These are phyloP conservation scores for Cryptosporidium sp. DNA, from an alignment of 169 alveolate species.

Conservation along the genomic window DNA sequence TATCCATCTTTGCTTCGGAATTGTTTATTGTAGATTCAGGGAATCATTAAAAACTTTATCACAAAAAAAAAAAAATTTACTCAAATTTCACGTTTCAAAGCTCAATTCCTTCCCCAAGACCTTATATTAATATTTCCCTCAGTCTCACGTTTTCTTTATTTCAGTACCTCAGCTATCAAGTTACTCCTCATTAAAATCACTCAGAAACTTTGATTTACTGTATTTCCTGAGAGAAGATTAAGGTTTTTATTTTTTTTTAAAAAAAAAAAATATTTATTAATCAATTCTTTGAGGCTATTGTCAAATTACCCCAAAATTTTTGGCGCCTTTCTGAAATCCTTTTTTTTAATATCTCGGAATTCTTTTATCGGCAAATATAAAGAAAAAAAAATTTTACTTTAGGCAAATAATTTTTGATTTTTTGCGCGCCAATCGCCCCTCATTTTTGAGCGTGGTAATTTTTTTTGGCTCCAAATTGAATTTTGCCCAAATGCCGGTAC, in stretches of 20 bases:
- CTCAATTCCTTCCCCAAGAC: background rate
- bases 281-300: background rate
- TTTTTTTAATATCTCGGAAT: background rate
- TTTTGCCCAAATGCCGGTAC: constrained; percentile 23
- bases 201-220: background rate
- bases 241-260: background rate
- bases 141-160: background rate
- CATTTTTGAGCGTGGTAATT: background rate
- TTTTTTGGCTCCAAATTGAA: constrained; percentile 27
- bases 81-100: background rate
- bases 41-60: constrained; percentile 4
- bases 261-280: background rate
- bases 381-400: background rate
- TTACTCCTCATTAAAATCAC: background rate
- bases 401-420: background rate
- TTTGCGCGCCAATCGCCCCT: background rate
- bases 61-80: background rate
- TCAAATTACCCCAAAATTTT: background rate
- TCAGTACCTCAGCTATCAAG: background rate
- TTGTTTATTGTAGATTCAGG: background rate
- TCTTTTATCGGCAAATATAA: background rate
- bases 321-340: background rate
- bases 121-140: background rate
- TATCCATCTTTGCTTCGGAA: constrained; percentile 30
- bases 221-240: background rate